Conservation (phyloP, 129 eudicot genomes). For the Dittrichia graveolens region DNA sequence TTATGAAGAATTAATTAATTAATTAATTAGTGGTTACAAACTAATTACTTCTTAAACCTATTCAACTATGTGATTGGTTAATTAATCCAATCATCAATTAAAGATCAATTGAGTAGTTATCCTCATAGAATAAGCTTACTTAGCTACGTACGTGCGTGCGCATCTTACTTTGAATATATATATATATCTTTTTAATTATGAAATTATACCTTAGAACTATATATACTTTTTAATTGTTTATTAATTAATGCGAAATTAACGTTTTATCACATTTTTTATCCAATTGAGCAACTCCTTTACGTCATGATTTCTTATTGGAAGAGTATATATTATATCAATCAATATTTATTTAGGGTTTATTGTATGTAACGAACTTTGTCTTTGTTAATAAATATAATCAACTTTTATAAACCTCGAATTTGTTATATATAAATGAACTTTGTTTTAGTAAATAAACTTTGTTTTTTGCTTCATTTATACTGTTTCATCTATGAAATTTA, state of each 20-base stretch:
- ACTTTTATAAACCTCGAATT: too few species aligned
- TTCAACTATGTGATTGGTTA: conserved; percentile 16
- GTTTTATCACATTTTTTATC: conserved; percentile 5
- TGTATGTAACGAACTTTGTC: too few species aligned
- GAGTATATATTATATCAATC: too few species aligned
- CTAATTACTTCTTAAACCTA: conserved; percentile 9
- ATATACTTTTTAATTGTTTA: not conserved
- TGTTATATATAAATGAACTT: too few species aligned
- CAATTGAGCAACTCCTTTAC: not conserved
- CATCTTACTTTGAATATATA: conserved; percentile 1
- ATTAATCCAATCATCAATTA: conserved; percentile 26
- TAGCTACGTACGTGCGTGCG: conserved; percentile 29
- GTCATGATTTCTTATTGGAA: not conserved
- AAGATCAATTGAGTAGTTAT: conserved; percentile 18
- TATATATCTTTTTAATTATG: not conserved
- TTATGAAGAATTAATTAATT: not conserved
- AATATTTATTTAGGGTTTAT: too few species aligned
- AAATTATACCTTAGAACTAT: not conserved
- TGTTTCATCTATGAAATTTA: too few species aligned
- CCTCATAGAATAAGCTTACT: conserved; percentile 5
- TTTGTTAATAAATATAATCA: too few species aligned
- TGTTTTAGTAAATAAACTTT: too few species aligned
- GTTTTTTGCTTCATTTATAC: too few species aligned
- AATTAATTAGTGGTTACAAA: conserved; percentile 28
- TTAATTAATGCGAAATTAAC: not conserved